Evolutionary conservation across 805 yeast species (phyloP), one percentile per base, ranked within the genome.

Genomic region (Candida khao-thaluensis): DNA sequence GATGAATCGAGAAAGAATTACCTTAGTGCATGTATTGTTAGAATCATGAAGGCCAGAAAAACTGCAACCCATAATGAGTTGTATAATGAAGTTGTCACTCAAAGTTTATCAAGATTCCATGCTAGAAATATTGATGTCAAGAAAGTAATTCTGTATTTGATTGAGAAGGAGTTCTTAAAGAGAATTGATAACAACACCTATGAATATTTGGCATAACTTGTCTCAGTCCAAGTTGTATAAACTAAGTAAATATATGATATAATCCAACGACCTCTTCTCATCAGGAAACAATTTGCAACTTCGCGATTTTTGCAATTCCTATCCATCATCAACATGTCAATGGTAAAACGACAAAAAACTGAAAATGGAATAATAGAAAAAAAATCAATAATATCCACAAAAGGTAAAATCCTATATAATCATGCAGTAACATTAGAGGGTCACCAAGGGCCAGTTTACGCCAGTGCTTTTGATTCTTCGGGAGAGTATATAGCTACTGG

Each of bases 1-100:
- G 88, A 82, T 52, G 93, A 88, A 53, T 89, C 89, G 44, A 77
- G 96, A 57, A 84, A 83, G 63, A 80, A 85, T 56, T 82, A 82
- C 64, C 71, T 93, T 52, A 86, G 88, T 56, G 96, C 98, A 2
- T 86, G 95, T 54, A 88, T 93, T 63, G 98, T 91, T 27, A 77
- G 99, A 53, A 86, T 91, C 56, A 93, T 91, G 98, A 91, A 91
- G 68, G 90, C 96, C 1, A 76, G 96, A 56, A 85, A 89, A 60
- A 73, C 72, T 30, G 69, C 87, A 52, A 78, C 79, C 48, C 97
- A 90, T 57, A 84, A 82, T 35, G 82, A 81, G 40, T 73, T 91
- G 53, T 81, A 89, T 29, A 86, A 84, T 51, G 98, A 91, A 60
- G 91, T 90, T 29, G 81, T 87, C 52, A 84, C 86, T 44, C 95